These are phyloP conservation scores for Phytophthora chlamydospora DNA, from an alignment of 352 stramenopile species.

Conservation along the genomic window DNA sequence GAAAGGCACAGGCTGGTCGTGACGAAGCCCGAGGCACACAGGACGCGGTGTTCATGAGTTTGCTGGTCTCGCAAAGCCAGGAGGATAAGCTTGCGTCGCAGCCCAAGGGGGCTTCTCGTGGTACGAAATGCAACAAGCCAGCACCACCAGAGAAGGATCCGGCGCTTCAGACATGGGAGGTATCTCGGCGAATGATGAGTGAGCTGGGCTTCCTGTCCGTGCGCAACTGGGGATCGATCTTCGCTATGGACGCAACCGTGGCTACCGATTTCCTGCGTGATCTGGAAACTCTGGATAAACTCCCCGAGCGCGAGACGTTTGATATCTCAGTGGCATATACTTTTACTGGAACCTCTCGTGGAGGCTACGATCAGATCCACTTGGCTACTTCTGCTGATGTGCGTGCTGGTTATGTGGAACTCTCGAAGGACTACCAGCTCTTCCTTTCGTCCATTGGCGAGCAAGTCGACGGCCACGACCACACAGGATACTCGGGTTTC, in stretches of 20 bases:
- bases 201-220: conserved; percentile 85
- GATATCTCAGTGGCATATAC: conserved; percentile 83
- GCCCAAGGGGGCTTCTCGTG: conserved; percentile 27
- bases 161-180: conserved; percentile 69
- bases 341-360: conserved; percentile 65
- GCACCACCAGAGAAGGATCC: conserved; percentile 56
- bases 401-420: conserved; percentile 38
- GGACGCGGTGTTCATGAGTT: conserved; percentile 71
- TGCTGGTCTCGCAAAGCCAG: conserved; percentile 62
- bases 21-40: conserved; percentile 62
- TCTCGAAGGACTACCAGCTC: conserved; percentile 72
- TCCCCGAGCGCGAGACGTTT: conserved; percentile 80
- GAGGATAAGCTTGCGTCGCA: conserved; percentile 51
- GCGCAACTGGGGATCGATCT: conserved; percentile 85
- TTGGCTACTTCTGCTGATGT: conserved; percentile 65
- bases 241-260: conserved; percentile 67
- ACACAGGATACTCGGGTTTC: conserved; percentile 59
- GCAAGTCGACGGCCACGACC: conserved; percentile 46
- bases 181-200: conserved; percentile 84
- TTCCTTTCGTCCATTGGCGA: conserved; percentile 80
- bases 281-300: conserved; percentile 74
- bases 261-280: conserved; percentile 65
- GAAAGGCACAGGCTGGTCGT: conserved; percentile 58
- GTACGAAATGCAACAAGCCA: conserved; percentile 43
- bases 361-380: conserved; percentile 79